Conservation (phyloP, 148 eudicot genomes). For the Talinum fruticosum region DNA sequence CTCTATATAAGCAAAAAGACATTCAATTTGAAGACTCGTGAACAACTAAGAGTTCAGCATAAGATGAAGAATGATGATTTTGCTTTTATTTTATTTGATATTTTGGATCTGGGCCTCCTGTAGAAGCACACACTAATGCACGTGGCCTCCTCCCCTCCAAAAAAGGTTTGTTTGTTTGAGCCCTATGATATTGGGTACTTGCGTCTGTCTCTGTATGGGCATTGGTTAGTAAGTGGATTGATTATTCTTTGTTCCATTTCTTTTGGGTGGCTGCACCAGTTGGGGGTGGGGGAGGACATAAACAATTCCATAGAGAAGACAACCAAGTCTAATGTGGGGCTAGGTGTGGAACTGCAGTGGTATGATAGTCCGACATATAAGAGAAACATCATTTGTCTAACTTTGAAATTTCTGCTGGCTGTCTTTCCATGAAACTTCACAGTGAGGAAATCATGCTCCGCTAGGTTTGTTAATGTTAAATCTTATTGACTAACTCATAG, state of each 20-base stretch:
- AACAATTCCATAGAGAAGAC: background rate
- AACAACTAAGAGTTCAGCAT: background rate
- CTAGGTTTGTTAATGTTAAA: background rate
- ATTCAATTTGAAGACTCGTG: background rate
- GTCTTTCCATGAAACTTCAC: background rate
- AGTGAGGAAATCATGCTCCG: background rate
- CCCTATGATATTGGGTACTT: no score
- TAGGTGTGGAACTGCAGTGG: background rate
- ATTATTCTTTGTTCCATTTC: background rate
- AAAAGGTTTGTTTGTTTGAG: no score
- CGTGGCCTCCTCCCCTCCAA: background rate
- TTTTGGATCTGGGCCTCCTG: background rate
- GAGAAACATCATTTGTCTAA: background rate
- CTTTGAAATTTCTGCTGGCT: background rate
- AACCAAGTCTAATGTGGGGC: background rate
- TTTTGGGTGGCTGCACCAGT: constrained; percentile 1
- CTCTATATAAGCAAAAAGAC: background rate
- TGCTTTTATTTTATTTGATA: background rate
- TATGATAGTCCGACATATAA: background rate
- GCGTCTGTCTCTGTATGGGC: background rate
- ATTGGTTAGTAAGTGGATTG: background rate
- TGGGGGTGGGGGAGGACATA: background rate
- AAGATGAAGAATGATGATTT: background rate
- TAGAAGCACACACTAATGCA: background rate
- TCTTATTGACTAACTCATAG: background rate